phyloP scores from a whole-genome alignment of 2,329 filamentous ascomycete species.

The Calycina marina region DNA sequence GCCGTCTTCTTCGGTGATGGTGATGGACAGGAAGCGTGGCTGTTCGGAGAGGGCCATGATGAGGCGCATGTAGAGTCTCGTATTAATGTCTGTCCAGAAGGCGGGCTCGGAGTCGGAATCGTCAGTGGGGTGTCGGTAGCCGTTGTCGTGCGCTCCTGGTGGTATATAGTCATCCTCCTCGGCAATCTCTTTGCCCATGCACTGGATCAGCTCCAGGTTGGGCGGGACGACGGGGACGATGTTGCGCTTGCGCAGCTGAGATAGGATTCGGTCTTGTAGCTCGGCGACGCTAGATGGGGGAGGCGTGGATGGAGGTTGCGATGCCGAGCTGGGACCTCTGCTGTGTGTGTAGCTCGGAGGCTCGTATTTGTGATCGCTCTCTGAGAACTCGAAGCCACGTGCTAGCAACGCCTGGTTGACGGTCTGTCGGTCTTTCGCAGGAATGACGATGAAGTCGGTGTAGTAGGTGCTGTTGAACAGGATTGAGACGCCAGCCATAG shows the following conservation, averaged over 20 bases:
- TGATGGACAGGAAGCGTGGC: constrained; percentile 61
- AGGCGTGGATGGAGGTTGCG: constrained; percentile 43
- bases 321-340: constrained; percentile 26
- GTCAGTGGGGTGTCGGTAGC: constrained; percentile 4
- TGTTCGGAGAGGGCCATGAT: constrained; percentile 44
- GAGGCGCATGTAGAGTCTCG: constrained; percentile 47
- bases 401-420: constrained; percentile 66
- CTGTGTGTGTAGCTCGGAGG: constrained; percentile 28
- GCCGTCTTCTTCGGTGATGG: constrained; percentile 57
- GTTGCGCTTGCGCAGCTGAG: constrained; percentile 60
- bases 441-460: constrained; percentile 90
- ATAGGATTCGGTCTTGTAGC: constrained; percentile 71
- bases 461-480: constrained; percentile 99
- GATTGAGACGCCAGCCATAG: constrained; percentile 84
- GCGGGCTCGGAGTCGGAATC: no score
- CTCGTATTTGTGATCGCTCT: constrained; percentile 53
- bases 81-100: constrained; percentile 45
- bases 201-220: constrained; percentile 62
- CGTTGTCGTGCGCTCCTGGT: constrained; percentile 23
- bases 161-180: constrained; percentile 23
- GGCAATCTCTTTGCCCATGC: constrained; percentile 44
- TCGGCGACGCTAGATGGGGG: constrained; percentile 66
- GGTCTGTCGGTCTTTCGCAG: constrained; percentile 54
- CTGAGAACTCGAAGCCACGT: constrained; percentile 73
- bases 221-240: constrained; percentile 60